Evolutionary conservation across 805 yeast genomes (phyloP), one percentile per base, ranked within the genome.

Genomic region (Barnettozyma vustinii): DNA sequence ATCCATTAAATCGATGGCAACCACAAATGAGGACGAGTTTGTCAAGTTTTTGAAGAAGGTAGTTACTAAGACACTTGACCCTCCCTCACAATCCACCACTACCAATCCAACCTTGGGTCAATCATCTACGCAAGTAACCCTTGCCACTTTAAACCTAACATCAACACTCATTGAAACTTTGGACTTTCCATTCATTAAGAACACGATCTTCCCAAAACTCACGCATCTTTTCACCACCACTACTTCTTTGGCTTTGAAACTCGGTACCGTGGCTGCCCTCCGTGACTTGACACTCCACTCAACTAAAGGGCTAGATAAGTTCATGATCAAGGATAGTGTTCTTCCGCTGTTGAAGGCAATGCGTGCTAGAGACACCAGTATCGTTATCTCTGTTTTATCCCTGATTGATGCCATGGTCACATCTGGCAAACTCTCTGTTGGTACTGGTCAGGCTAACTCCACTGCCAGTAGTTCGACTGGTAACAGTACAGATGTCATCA

Each of bases 211-310:
- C 62, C 96, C 96, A 2, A 68, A 80, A 41, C 71, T 89, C 16
- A 77, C 88, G 41, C 76, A 74, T 41, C 75, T 88, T 8, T 94
- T 92, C 66, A 78, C 89, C 36, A 84, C 88, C 41, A 94, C 99
- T 1, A 87, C 91, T 0, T 80, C 94, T 26, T 71, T 91, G 32
- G 80, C 86, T 5, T 85, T 94, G 25, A 92, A 94, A 59, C 70
- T 84, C 16, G 74, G 79, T 15, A 79, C 94, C 2, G 72, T 89
- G 20, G 68, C 73, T 18, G 74, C 87, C 1, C 81, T 90, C 56
- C 73, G 77, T 13, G 60, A 69, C 42, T 66, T 90, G 58, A 75
- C 87, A 16, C 32, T 23, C 1, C 45, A 50, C n/a, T 75, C 72
- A 19, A 70, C 74, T 19, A 81, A 81, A 52, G 75, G 80, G 6